These are phyloP conservation scores for Phenoliferia sp. DNA, from an alignment of 1,284 basidiomycete species.

Conservation along the genomic window DNA sequence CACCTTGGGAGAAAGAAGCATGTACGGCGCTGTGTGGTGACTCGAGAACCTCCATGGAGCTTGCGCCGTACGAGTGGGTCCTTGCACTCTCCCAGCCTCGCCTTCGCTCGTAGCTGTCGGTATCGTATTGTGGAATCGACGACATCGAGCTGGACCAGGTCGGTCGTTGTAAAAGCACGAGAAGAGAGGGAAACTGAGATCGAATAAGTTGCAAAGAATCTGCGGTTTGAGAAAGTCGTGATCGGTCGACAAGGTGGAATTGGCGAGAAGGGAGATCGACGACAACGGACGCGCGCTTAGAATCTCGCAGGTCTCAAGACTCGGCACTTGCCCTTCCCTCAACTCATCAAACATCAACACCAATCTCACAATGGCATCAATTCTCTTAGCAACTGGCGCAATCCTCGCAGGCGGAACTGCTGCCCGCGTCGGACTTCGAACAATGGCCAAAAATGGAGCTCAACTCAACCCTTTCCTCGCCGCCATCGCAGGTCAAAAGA, in stretches of 20 bases:
- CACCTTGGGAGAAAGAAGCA: too few species aligned
- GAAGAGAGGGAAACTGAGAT: neutral
- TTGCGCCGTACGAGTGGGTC: neutral
- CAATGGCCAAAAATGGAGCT: constrained; percentile 33
- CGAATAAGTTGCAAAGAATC: neutral
- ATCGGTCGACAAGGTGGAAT: too few species aligned
- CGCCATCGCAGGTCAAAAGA: neutral
- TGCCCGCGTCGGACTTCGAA: constrained; percentile 30
- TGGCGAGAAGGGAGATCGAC: too few species aligned
- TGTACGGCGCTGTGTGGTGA: neutral
- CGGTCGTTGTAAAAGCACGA: neutral
- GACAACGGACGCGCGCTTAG: too few species aligned
- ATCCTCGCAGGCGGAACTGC: constrained; percentile 25
- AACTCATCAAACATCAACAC: neutral
- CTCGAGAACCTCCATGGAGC: neutral
- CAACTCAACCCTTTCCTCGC: constrained; percentile 29
- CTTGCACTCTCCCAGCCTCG: neutral
- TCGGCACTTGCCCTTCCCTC: neutral
- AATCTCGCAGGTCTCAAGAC: too few species aligned
- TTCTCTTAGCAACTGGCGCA: constrained; percentile 4
- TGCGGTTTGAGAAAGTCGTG: too few species aligned
- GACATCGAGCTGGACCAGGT: neutral
- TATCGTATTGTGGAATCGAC: neutral
- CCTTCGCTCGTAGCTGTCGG: neutral
- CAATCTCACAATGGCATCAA: neutral